phyloP scores from a whole-genome alignment of 495 filamentous ascomycete species.

The Cercophora sp. region DNA sequence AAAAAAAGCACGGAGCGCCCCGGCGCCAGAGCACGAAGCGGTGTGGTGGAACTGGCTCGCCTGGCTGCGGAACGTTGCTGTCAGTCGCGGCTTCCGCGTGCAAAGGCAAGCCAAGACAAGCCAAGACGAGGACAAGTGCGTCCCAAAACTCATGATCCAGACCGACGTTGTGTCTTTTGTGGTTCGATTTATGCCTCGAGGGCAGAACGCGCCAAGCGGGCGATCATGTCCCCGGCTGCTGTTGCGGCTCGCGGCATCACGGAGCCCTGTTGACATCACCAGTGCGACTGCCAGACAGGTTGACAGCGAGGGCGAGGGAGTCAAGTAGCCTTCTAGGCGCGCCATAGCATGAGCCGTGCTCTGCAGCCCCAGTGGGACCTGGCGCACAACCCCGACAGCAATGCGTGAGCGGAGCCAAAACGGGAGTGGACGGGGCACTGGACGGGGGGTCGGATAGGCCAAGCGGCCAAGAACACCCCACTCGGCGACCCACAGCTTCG shows the following conservation, averaged over 20 bases:
- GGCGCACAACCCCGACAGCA: background rate
- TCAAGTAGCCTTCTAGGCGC: background rate
- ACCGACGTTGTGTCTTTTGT: background rate
- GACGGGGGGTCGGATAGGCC: background rate
- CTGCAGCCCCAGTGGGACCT: too few species aligned
- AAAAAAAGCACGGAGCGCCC: background rate
- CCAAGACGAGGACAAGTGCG: too few species aligned
- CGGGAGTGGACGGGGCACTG: background rate
- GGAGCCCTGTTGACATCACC: background rate
- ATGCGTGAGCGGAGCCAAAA: background rate
- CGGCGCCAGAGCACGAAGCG: background rate
- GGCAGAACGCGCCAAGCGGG: background rate
- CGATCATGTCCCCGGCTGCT: background rate
- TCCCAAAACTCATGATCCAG: background rate
- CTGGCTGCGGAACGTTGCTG: slow-evolving; percentile 8
- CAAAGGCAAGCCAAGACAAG: too few species aligned
- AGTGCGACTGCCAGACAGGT: too few species aligned
- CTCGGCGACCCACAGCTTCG: background rate
- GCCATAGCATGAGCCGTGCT: background rate
- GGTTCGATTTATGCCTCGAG: background rate
- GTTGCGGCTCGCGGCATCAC: background rate
- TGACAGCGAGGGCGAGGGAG: too few species aligned
- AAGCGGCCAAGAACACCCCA: background rate
- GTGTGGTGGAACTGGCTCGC: background rate
- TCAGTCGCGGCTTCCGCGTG: background rate